Evolutionary conservation across 371 early-diverging fungal genomes (phyloP), one percentile per base, ranked within the genome.

Genomic region (Mortierella sp.): DNA sequence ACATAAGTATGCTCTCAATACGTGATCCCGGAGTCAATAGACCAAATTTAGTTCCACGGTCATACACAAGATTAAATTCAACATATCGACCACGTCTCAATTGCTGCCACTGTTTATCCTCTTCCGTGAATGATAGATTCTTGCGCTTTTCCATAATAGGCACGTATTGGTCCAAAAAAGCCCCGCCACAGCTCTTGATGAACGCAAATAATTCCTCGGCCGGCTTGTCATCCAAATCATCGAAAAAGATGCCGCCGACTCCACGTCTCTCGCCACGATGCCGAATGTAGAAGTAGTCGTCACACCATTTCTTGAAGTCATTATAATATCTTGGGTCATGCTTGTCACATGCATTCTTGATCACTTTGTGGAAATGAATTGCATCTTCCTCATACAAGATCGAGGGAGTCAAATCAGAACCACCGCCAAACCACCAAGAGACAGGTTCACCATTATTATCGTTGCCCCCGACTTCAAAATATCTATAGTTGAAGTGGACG

Each of bases 401-500:
- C 10, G 89, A 72, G 0, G 96, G 96, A 0, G 96, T 96, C 63
- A 96, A 75, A 74, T 96, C 96, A n/a, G 91, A 88, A 22, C 95
- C 96, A 26, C 96, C 95, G 37, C 96, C 96, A 67, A 96, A 96
- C 96, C 96, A 96, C 84, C 92, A 92, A 57, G 90, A 73, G 54
- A 89, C 86, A 3, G 93, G 89, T 23, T 87, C 81, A 10, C 89
- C 89, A n/a, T n/a, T n/a, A 2, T 59, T 70, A 56, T 89, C 88
- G 0, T 85, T 83, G 55, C 87, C 84, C 71, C 86, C 87, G n/a
- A 95, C 86, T 71, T 99, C 98, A 89, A 99, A 98, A 79, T 98
- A 98, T 17, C 99, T 91, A 84, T 97, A 99, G 85, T 99, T 99
- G 83, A 95, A 85, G 74, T 99, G 99, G 4, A 95, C 93, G 0